Evolutionary conservation across 1,139 yeast genomes (phyloP), one percentile per base, ranked within the genome.

Genomic region (Debaryomycetaceae sp.): DNA sequence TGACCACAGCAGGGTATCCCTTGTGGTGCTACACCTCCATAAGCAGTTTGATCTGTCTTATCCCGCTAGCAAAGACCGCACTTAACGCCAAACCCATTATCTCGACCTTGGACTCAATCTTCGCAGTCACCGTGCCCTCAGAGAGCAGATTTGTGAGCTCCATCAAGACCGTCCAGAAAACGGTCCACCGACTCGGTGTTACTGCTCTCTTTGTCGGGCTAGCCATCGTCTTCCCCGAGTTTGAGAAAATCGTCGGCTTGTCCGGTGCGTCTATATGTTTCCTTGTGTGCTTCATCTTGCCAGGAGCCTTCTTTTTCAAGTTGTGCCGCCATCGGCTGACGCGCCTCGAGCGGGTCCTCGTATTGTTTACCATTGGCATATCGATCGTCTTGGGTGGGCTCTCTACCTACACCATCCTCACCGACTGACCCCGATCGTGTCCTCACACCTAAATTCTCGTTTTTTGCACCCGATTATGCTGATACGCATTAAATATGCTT

Each of bases 11-110:
- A 6, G 95, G 95, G 0, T 89, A 87, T 56, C 96, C 97, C 0
- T 47, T 59, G 1, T 80, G 83, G 73, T 70, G 86, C 7, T 80
- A 83, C 46, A 79, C 81, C 3, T 56, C 82, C 34, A 75, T 91
- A 43, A 85, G 93, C 43, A 76, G 77, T 0, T 68, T 88, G 40
- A 86, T 90, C 70, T 87, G 96, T 36, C 57, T 90, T 36, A 81
- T 91, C 24, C 97, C 98, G 1, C 64, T 90, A 38, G 90, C 97
- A 1, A 91, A 91, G 59, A 81, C 93, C 1, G 97, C 98, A 0
- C 72, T 91, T 41, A 87, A 84, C 55, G 90, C 95, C 6, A 81
- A 93, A 54, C 98, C 98, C 1, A 84, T 91, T 37, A 80, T 88
- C 20, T 78, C 93, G 5, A 84, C 95, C 0, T 60, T 74, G 45